Conservation (phyloP, 306 rosid species). For the Clitoria ternatea region DNA sequence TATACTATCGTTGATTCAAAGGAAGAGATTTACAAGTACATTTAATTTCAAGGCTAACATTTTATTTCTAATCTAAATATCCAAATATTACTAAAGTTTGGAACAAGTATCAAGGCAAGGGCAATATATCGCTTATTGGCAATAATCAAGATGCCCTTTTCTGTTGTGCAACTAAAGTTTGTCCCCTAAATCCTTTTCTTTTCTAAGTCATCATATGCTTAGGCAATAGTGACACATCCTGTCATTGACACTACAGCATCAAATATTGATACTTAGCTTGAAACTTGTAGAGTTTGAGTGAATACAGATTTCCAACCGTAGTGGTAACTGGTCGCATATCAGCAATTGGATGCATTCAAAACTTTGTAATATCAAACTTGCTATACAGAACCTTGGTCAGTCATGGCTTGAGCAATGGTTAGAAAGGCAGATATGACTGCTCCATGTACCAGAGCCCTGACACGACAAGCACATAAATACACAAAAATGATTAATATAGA, state of each 20-base stretch:
- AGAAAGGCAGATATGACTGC: conserved; percentile 88
- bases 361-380: conserved; percentile 13
- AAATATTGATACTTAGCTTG: conserved; percentile 23
- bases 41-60: background rate
- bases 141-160: conserved; percentile 23
- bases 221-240: conserved; percentile 13
- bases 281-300: too few species aligned
- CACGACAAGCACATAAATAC: conserved; percentile 22
- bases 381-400: conserved; percentile 94
- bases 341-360: conserved; percentile 23
- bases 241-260: background rate
- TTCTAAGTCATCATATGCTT: conserved; percentile 26
- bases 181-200: conserved; percentile 24
- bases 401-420: conserved; percentile 96
- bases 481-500: conserved; percentile 10
- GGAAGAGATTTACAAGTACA: too few species aligned
- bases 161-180: conserved; percentile 29
- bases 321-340: background rate
- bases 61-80: conserved; percentile 44
- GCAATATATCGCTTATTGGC: conserved; percentile 25
- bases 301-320: background rate
- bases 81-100: conserved; percentile 32
- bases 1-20: too few species aligned
- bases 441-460: conserved; percentile 88
- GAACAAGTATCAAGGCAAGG: conserved; percentile 22